phyloP scores from a whole-genome alignment of 2,329 filamentous ascomycete species.

The Onygena corvina region DNA sequence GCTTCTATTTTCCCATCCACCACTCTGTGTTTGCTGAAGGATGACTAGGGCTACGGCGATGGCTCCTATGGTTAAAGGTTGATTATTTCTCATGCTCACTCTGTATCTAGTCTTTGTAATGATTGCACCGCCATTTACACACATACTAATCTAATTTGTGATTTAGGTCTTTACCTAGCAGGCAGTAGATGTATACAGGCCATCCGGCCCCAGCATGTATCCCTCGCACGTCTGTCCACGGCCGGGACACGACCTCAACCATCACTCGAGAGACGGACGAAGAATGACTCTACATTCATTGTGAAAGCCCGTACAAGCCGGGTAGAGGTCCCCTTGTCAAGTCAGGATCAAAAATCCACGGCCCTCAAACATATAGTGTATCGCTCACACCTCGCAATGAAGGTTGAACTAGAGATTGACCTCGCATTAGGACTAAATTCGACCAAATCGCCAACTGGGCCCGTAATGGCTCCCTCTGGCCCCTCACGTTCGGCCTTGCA shows the following conservation, averaged over 20 bases:
- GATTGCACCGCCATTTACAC: neutral
- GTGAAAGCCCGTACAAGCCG: neutral
- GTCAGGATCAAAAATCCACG: neutral
- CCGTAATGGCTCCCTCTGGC: slow-evolving; percentile 74
- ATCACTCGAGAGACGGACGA: neutral
- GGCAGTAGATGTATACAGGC: neutral
- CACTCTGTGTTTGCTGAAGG: neutral
- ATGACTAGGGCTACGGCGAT: neutral
- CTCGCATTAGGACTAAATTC: slow-evolving; percentile 51
- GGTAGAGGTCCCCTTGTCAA: neutral
- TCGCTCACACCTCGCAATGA: too few relatives aligned
- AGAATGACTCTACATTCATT: neutral
- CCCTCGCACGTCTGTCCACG: neutral
- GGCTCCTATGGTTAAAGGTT: neutral
- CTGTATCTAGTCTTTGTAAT: too few relatives aligned
- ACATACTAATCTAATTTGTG: neutral
- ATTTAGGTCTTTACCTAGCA: neutral
- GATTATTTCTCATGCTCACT: too few relatives aligned
- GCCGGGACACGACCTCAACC: neutral
- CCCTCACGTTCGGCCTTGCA: slow-evolving; percentile 76
- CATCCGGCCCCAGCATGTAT: neutral
- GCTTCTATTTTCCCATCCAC: neutral
- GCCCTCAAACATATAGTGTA: neutral
- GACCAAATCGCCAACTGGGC: slow-evolving; percentile 76
- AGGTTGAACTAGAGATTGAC: too few relatives aligned